Evolutionary conservation across 2,329 filamentous ascomycete genomes (phyloP), one percentile per base, ranked within the genome.

Genomic region (Talaromyces sp.): DNA sequence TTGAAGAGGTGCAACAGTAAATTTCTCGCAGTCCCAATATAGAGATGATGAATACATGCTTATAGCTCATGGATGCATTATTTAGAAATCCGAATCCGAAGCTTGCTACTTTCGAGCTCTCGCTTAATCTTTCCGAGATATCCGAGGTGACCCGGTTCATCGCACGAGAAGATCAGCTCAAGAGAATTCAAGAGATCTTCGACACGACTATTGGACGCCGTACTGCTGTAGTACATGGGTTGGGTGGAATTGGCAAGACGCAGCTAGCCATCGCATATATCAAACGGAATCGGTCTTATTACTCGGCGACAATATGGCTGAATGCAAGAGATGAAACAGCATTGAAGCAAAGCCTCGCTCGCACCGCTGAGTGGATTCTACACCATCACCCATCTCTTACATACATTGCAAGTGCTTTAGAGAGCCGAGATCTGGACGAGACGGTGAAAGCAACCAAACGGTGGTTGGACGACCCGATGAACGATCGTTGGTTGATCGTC

Each of bases 161-260:
- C 20, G 52, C 41, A 47, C 17, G 52, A 43, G 47, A 54, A 36
- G 36, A 50, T 42, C 3, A 50, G 29, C 52, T 54, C 7, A 24
- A 29, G n/a, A 29, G 14, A 43, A 37, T 54, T 9, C 6, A 41
- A 46, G 20, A 46, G 37, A 44, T 47, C 20, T 24, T 50, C 20
- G 29, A 30, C 2, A 32, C 19, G n/a, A 19, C 40, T 49, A 14
- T 20, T 42, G 47, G 27, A 37, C 52, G 52, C 17, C 47, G 42
- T 36, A 43, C 29, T 50, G 47, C 36, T 11, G 43, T 54, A 4
- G 27, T 54, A 11, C 47, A 50, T 47, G 52, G 52, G 10, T 19
- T 55, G 22, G 52, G 52, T 43, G 52, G 52, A 19, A 51, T 54
- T 13, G 52, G 52, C 47, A 54, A 54, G 32, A 54, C 52, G 13